These are phyloP conservation scores for Isoetes engelmannii DNA, from an alignment of 83 land plant genomes.

Conservation along the genomic window DNA sequence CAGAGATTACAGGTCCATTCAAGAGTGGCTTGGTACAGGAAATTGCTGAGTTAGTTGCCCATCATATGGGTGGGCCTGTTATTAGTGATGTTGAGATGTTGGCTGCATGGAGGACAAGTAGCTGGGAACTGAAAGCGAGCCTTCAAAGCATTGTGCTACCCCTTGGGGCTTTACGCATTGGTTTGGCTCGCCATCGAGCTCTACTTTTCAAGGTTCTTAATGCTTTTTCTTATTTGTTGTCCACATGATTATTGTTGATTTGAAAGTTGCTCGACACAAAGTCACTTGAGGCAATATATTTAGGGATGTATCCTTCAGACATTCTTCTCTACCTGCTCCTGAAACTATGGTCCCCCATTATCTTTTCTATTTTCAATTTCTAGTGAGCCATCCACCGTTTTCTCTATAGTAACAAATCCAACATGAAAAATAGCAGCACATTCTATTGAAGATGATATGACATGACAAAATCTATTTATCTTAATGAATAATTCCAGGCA, in stretches of 20 bases:
- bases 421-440: no score
- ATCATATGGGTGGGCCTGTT: constrained; percentile 74
- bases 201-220: constrained; percentile 59
- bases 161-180: constrained; percentile 62
- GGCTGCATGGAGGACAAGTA: constrained; percentile 37
- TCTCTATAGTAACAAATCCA: no score
- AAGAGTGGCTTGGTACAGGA: constrained; percentile 41
- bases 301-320: no score
- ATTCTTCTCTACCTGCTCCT: no score
- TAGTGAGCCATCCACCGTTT: no score
- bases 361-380: no score
- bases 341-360: no score
- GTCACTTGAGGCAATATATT: no score
- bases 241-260: background rate
- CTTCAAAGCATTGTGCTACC: constrained; percentile 63
- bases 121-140: constrained; percentile 38
- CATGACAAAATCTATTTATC: no score
- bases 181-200: constrained; percentile 86
- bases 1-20: constrained; percentile 15
- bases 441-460: no score
- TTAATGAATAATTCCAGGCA: no score
- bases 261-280: background rate
- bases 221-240: background rate
- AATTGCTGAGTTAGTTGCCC: constrained; percentile 54
- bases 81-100: constrained; percentile 51